Base-by-base conservation (phyloP, 768 basidiomycete species). In the Rhodotorula babjevae region DNA sequence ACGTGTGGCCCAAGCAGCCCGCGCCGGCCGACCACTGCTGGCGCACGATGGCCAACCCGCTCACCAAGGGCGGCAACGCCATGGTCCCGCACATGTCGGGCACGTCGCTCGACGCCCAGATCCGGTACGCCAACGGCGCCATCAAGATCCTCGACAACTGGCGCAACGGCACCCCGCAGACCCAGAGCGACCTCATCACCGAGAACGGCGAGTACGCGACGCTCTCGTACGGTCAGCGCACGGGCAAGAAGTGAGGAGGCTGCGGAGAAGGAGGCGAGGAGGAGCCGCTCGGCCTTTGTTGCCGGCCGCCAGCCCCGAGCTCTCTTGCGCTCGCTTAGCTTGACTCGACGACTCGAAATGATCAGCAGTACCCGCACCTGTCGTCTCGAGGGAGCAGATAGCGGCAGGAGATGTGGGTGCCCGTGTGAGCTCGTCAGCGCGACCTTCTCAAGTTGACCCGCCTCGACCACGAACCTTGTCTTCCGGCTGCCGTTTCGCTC, bases 1-100 rank as follows among this genome's bases (percentile, higher is more conserved):
- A 92, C 81, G 90, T 92, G 56, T 91, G 90, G 92, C 86, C 91
- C 77, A 87, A 89, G 61, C 92, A 94, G 79, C 92, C 93, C 56
- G 89, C 92, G 18, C 90, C 91, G 5, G 86, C 84, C 75, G 89
- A 93, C 81, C 93, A 95, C 82, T 82, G 89, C 60, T 94, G 90
- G 93, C 86, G 92, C 65, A 87, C 86, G 29, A 85, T 87, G 84
- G 88, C 89, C 83, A 92, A 92, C 83, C 86, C 87, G 33, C 85
- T 61, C 53, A 31, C 90, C 14, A 88, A 87, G 27, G 90, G 87
- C 72, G 92, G 92, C 33, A 94, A 96, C 82, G 92, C 89, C 78
- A 93, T 93, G 87, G 89, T 90, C 65, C 63, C 68, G 16, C 68
- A 67, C 58, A 68, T 61, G 50, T 90, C 89, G 76, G 91, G 92